A percentile compares a stretch with the other conserved stretches of the same genome.
These are phyloP conservation scores for Tricholoma bakamatsutake DNA, from an alignment of 768 basidiomycete species.

Conservation along the genomic window DNA sequence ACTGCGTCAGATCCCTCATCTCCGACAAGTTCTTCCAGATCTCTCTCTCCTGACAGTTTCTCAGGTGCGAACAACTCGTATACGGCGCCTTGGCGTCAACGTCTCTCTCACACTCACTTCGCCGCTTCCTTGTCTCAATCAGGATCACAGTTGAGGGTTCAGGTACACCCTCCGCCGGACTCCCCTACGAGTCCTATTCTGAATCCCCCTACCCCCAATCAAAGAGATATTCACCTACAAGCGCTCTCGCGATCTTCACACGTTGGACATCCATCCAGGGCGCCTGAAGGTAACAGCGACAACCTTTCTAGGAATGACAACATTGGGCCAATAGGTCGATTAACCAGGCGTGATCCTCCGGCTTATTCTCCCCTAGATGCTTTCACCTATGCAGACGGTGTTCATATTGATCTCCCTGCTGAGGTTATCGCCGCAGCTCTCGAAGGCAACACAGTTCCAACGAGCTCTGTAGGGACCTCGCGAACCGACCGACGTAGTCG, in stretches of 20 bases:
- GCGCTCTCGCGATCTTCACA: constrained; percentile 40
- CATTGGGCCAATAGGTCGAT: constrained; percentile 26
- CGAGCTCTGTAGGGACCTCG: constrained; percentile 44
- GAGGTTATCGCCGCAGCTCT: constrained; percentile 88
- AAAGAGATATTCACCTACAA: constrained; percentile 77
- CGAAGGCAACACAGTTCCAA: constrained; percentile 65
- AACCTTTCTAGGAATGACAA: constrained; percentile 21
- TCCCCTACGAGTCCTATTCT: constrained; percentile 67
- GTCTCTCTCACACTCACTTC: constrained; percentile 63
- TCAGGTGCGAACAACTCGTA: constrained; percentile 85
- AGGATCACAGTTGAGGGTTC: constrained; percentile 64
- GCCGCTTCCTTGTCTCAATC: constrained; percentile 51
- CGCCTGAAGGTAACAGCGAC: constrained; percentile 23
- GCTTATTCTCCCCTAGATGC: constrained; percentile 88
- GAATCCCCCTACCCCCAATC: constrained; percentile 82
- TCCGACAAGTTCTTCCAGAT: constrained; percentile 44
- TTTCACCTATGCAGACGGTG: constrained; percentile 78
- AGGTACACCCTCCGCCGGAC: constrained; percentile 74
- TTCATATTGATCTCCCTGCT: constrained; percentile 90
- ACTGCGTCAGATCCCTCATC: constrained; percentile 29
- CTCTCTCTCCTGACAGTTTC: constrained; percentile 50
- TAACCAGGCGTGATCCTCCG: constrained; percentile 66
- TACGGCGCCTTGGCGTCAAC: constrained; percentile 64
- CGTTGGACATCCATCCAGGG: constrained; percentile 29
- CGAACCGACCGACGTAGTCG: constrained; percentile 53